phyloP scores from a whole-genome alignment of 1,139 yeast species.

The Debaryomyces subglobosus region DNA sequence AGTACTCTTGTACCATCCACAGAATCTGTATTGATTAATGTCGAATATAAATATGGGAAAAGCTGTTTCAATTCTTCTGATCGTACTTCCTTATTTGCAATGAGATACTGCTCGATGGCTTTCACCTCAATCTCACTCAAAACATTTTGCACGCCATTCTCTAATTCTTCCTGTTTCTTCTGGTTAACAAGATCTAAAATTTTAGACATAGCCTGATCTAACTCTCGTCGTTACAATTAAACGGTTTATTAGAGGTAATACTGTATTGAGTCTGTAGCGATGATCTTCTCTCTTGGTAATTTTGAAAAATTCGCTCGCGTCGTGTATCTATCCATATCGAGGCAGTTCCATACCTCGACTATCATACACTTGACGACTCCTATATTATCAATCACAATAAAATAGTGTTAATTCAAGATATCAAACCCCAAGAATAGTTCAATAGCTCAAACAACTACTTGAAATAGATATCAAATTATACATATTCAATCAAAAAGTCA shows the following conservation, averaged over 20 bases:
- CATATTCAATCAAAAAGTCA: background rate
- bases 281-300: background rate
- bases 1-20: constrained; percentile 29
- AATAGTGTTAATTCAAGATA: background rate
- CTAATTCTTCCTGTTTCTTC: background rate
- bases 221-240: background rate
- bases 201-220: background rate
- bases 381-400: too few species aligned
- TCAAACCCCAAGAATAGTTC: background rate
- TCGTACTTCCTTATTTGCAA: constrained; percentile 2
- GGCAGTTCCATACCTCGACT: background rate
- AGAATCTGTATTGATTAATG: constrained; percentile 1
- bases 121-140: background rate
- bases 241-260: background rate
- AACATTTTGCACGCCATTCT: background rate
- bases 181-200: background rate
- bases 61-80: background rate
- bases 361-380: background rate
- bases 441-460: background rate
- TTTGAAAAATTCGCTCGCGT: constrained; percentile 3
- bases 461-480: background rate
- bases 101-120: background rate
- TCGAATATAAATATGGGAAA: constrained; percentile 2
- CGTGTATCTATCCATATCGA: background rate
- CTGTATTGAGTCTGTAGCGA: background rate